Conservation (phyloP, 805 yeast genomes). For the Lipomyces starkeyi region DNA sequence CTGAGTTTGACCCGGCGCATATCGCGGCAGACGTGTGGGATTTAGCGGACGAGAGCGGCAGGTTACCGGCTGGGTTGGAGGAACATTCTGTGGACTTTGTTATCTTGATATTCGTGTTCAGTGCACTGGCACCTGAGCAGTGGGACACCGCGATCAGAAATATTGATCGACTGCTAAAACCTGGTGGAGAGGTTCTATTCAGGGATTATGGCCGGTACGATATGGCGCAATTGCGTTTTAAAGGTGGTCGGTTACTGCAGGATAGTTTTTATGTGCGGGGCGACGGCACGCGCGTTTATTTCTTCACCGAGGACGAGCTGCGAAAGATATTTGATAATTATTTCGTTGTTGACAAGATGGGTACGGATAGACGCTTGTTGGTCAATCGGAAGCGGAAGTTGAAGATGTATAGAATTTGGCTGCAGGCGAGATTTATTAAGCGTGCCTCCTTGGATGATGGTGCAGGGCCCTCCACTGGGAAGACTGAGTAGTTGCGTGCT, state of each 20-base stretch:
- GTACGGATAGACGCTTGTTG: slow-evolving; percentile 85
- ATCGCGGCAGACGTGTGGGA: slow-evolving; percentile 96
- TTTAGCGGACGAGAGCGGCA: slow-evolving; percentile 74
- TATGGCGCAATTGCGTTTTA: slow-evolving; percentile 92
- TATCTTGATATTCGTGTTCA: slow-evolving; percentile 93
- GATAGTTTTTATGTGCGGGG: slow-evolving; percentile 97
- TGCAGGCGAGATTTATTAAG: slow-evolving; percentile 82
- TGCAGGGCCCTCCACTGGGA: background rate
- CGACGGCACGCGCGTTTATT: slow-evolving; percentile 96
- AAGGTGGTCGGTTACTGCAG: slow-evolving; percentile 81
- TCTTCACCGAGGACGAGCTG: slow-evolving; percentile 93
- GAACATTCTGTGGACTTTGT: slow-evolving; percentile 85
- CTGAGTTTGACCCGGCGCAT: slow-evolving; percentile 55
- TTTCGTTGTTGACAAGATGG: slow-evolving; percentile 76
- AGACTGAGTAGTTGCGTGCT: background rate
- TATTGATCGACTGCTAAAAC: slow-evolving; percentile 74
- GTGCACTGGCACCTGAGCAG: slow-evolving; percentile 89
- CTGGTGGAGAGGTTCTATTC: slow-evolving; percentile 88
- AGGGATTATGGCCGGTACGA: slow-evolving; percentile 97
- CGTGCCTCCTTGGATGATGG: background rate
- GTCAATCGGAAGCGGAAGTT: slow-evolving; percentile 91
- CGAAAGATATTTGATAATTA: slow-evolving; percentile 68
- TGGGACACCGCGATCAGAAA: slow-evolving; percentile 84
- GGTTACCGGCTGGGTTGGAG: slow-evolving; percentile 82
- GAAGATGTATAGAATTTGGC: slow-evolving; percentile 97